phyloP scores from a whole-genome alignment of 257 asterid species.

The Haberlea rhodopensis region DNA sequence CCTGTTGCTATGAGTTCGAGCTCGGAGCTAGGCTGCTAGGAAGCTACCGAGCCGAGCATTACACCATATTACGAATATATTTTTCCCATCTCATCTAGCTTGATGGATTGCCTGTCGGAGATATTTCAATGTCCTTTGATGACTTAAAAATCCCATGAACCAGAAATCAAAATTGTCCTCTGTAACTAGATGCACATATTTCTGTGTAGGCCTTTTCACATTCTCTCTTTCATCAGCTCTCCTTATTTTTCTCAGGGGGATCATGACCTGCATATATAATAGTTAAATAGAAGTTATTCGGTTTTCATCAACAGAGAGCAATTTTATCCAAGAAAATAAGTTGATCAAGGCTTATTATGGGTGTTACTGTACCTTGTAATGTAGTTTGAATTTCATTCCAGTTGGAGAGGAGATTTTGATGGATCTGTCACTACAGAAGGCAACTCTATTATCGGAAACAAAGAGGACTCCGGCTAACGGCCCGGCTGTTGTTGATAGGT shows the following conservation, averaged over 20 bases:
- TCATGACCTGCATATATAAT: constrained; percentile 25
- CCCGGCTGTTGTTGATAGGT: constrained; percentile 41
- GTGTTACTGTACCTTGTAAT: constrained; percentile 34
- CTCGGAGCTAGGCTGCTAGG: too few species aligned
- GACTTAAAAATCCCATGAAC: constrained; percentile 62
- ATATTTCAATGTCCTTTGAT: constrained; percentile 32
- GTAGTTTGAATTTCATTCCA: constrained; percentile 32
- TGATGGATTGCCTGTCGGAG: constrained; percentile 33
- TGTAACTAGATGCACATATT: constrained; percentile 38
- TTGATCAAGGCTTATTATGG: background rate
- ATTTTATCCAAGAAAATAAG: too few species aligned
- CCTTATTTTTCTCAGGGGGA: constrained; percentile 39
- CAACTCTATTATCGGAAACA: constrained; percentile 35
- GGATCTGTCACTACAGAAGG: constrained; percentile 50
- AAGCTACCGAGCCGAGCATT: too few species aligned
- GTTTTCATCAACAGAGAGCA: background rate
- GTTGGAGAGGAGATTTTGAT: constrained; percentile 36
- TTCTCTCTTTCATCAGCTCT: constrained; percentile 30
- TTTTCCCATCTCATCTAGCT: constrained; percentile 21
- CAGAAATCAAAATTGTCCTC: constrained; percentile 48
- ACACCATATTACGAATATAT: too few species aligned
- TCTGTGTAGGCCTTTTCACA: constrained; percentile 24
- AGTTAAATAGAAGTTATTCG: background rate
- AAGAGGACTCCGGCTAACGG: constrained; percentile 42
- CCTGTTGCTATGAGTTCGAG: too few species aligned